Conservation (phyloP, 371 early-diverging fungal genomes). For the Mortierella sp. region DNA sequence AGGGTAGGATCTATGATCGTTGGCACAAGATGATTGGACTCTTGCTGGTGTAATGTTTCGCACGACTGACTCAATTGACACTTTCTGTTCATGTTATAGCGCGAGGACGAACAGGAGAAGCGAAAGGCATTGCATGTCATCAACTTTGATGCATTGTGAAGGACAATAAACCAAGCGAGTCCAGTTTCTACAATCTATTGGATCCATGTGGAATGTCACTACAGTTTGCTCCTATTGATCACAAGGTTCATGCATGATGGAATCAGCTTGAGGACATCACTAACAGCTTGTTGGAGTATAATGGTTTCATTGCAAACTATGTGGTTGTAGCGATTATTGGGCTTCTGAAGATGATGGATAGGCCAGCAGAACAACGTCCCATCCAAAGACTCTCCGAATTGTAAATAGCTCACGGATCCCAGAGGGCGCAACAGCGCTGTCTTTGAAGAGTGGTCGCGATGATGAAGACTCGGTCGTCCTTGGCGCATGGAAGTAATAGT, state of each 20-base stretch:
- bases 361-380: constrained; percentile 49
- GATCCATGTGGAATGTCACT: too few species aligned
- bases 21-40: too few species aligned
- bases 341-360: constrained; percentile 26
- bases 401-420: constrained; percentile 48
- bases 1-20: constrained; percentile 64
- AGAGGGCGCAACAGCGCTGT: constrained; percentile 14
- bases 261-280: too few species aligned
- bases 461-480: constrained; percentile 3
- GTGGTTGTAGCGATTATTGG: too few species aligned
- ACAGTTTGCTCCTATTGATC: too few species aligned
- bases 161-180: too few species aligned
- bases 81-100: constrained; percentile 35
- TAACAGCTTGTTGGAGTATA: too few species aligned
- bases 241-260: too few species aligned
- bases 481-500: constrained; percentile 41
- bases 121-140: constrained; percentile 80
- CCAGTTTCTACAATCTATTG: too few species aligned
- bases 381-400: constrained; percentile 37
- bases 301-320: too few species aligned
- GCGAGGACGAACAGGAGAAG: constrained; percentile 83
- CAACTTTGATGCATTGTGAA: constrained; percentile 90
- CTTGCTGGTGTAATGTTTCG: too few species aligned
- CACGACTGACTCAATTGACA: too few species aligned
- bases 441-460: not conserved